phyloP scores from a whole-genome alignment of 495 filamentous ascomycete genomes.

The Penicillium steckii region DNA sequence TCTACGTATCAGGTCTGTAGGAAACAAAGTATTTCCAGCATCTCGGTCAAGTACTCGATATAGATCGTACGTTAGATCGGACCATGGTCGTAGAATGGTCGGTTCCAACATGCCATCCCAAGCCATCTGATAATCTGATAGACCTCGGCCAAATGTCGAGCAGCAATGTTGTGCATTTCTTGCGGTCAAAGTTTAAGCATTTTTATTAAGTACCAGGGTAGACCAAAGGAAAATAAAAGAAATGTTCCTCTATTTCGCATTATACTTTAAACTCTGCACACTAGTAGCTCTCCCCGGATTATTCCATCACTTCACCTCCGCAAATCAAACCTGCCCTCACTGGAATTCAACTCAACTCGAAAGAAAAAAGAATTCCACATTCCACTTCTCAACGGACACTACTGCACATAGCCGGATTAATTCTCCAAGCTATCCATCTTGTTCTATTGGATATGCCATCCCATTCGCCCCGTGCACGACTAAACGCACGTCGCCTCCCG shows the following conservation, averaged over 20 bases:
- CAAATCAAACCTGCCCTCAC: background rate
- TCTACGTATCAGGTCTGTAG: too few relatives aligned
- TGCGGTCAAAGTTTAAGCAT: background rate
- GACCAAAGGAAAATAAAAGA: background rate
- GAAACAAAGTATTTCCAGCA: too few relatives aligned
- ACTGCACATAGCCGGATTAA: slow-evolving; percentile 7
- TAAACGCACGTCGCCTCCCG: slow-evolving; percentile 2
- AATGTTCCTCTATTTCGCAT: too few relatives aligned
- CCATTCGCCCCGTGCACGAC: slow-evolving; percentile 4
- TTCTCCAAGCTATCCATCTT: slow-evolving; percentile 1
- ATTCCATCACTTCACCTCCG: background rate
- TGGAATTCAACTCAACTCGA: background rate
- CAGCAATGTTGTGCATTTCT: background rate
- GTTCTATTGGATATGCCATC: slow-evolving; percentile 16
- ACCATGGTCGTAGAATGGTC: background rate
- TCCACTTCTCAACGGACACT: slow-evolving; percentile 1
- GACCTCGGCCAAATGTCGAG: background rate
- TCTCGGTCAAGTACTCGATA: too few relatives aligned
- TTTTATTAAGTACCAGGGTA: background rate
- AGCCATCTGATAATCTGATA: background rate
- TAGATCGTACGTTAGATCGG: background rate
- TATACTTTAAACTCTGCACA: background rate
- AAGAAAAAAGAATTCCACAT: background rate
- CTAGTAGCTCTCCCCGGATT: background rate
- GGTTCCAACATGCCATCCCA: background rate